Percentiles rank a stretch among this genome's conserved stretches.
These are phyloP conservation scores for Pestalotiopsis sp. DNA, from an alignment of 2,329 filamentous ascomycete genomes.

Conservation along the genomic window DNA sequence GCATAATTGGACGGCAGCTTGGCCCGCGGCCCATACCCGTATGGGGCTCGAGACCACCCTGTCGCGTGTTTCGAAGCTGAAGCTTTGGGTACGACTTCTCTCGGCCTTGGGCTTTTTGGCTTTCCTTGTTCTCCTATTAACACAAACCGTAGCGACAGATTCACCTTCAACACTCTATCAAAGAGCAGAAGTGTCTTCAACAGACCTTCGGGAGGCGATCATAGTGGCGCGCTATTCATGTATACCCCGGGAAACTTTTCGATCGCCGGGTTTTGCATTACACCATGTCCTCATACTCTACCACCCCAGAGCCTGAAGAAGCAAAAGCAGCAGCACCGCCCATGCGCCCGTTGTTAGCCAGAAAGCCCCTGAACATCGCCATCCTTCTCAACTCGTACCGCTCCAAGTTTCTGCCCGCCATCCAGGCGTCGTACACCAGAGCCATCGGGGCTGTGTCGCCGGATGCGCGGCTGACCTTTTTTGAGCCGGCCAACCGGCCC, in stretches of 20 bases:
- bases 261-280: not conserved
- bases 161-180: conserved; percentile 10
- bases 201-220: conserved; percentile 12
- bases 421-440: conserved; percentile 38
- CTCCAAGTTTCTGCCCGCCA: conserved; percentile 36
- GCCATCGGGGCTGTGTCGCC: conserved; percentile 34
- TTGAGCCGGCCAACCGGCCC: conserved; percentile 36
- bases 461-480: conserved; percentile 34
- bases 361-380: conserved; percentile 31
- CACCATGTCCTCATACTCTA: not conserved
- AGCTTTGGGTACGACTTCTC: not conserved
- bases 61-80: not conserved
- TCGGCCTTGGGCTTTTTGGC: not conserved
- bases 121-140: not conserved
- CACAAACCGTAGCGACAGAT: not conserved
- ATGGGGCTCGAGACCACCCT: not conserved
- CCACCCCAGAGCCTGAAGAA: not conserved
- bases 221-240: not conserved
- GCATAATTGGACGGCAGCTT: not conserved
- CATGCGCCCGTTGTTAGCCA: no score
- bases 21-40: not conserved
- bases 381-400: conserved; percentile 41
- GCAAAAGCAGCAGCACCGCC: not conserved
- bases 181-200: conserved; percentile 17
- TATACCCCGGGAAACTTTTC: not conserved